Conservation (phyloP, 1,284 basidiomycete genomes). For the Ganoderma leucocontextum region DNA sequence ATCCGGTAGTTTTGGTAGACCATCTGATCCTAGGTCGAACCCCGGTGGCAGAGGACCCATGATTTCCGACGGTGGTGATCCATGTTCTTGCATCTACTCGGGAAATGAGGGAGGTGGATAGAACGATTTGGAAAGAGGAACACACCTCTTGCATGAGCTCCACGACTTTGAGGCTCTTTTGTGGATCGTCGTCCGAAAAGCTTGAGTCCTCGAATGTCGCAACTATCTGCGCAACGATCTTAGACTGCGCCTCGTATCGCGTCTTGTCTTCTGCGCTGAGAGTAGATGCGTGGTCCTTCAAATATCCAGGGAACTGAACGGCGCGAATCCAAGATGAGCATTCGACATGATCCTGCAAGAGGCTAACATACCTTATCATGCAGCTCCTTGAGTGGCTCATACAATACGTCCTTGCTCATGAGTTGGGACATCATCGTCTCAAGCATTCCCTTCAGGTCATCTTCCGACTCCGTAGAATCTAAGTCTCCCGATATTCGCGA, state of each 20-base stretch:
- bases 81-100: conserved; percentile 83
- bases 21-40: conserved; percentile 64
- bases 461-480: conserved; percentile 56
- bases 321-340: not conserved
- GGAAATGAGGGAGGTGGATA: too few relatives aligned
- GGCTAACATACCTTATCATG: conserved; percentile 71
- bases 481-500: conserved; percentile 21
- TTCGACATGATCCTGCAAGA: not conserved
- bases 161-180: conserved; percentile 62
- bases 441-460: conserved; percentile 78
- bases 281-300: conserved; percentile 59
- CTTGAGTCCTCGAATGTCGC: conserved; percentile 74
- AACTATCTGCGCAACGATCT: conserved; percentile 74
- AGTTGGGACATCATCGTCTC: conserved; percentile 94
- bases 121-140: conserved; percentile 1
- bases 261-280: conserved; percentile 69
- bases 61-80: conserved; percentile 89
- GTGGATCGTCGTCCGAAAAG: conserved; percentile 70
- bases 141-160: conserved; percentile 82
- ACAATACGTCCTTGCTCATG: conserved; percentile 93
- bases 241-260: conserved; percentile 77
- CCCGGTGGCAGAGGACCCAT: conserved; percentile 93
- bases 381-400: conserved; percentile 93
- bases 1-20: conserved; percentile 62
- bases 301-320: conserved; percentile 83